Evolutionary conservation across 2,329 filamentous ascomycete species (phyloP).

Genomic region (Cercospora zeae-maydis): DNA sequence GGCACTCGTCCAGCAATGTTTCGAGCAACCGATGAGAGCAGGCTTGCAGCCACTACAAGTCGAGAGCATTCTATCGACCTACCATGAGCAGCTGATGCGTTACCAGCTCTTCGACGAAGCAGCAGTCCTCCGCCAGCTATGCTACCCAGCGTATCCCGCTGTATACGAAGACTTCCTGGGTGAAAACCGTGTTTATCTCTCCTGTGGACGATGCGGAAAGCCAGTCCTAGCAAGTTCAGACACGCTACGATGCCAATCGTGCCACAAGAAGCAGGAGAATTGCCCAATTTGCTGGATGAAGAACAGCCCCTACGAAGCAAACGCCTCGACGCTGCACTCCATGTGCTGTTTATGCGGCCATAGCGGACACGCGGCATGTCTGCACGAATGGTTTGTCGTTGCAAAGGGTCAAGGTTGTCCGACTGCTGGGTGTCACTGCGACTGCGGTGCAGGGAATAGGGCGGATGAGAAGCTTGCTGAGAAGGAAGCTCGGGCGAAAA

Average conservation of each 20-base stretch:
- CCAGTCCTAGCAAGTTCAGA: constrained; percentile 49
- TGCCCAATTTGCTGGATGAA: constrained; percentile 47
- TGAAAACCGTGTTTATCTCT: constrained; percentile 53
- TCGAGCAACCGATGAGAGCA: constrained; percentile 41
- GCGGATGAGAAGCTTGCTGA: constrained; percentile 26
- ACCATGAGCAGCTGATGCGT: constrained; percentile 54
- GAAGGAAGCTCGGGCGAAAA: constrained; percentile 38
- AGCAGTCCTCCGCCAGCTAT: constrained; percentile 54
- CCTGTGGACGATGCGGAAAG: constrained; percentile 56
- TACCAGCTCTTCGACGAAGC: constrained; percentile 51
- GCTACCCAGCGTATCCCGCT: constrained; percentile 53
- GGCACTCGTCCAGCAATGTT: constrained; percentile 39
- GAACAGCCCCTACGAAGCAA: constrained; percentile 36
- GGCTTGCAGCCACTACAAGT: constrained; percentile 51
- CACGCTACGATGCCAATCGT: constrained; percentile 52
- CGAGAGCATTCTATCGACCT: constrained; percentile 54
- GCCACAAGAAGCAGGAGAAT: constrained; percentile 42
- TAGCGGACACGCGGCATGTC: constrained; percentile 56
- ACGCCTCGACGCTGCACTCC: constrained; percentile 35
- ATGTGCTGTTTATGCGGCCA: constrained; percentile 59
- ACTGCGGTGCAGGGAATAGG: constrained; percentile 42
- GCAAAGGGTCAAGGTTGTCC: constrained; percentile 54
- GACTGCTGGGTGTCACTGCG: constrained; percentile 57
- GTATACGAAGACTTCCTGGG: constrained; percentile 56
- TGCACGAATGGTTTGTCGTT: constrained; percentile 55